Evolutionary conservation across 345 rosid genomes (phyloP).

Genomic region (Gossypium mustelinum): DNA sequence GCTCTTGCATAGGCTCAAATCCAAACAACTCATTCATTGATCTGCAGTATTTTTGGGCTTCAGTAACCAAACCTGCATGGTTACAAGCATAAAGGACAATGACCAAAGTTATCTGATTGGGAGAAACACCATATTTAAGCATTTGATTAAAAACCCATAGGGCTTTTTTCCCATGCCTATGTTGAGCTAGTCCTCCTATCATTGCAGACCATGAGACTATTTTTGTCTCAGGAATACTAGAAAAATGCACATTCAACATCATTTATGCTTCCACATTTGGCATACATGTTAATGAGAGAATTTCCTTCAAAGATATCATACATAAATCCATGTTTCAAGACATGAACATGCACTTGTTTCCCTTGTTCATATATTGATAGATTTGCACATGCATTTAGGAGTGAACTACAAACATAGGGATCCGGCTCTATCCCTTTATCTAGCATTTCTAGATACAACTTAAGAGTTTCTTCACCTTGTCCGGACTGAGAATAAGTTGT

Average conservation of each 20-base stretch:
- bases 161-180: conserved; percentile 53
- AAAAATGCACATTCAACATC: conserved; percentile 43
- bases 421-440: conserved; percentile 42
- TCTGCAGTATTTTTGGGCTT: conserved; percentile 40
- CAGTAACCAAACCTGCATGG: conserved; percentile 56
- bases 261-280: conserved; percentile 65
- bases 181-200: conserved; percentile 35
- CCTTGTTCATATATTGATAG: conserved; percentile 68
- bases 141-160: conserved; percentile 39
- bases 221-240: conserved; percentile 44
- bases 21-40: conserved; percentile 43
- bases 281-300: conserved; percentile 62
- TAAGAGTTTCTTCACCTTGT: conserved; percentile 60
- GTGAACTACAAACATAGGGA: conserved; percentile 56
- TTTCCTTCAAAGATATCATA: conserved; percentile 50
- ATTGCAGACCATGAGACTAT: conserved; percentile 59
- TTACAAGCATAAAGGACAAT: conserved; percentile 62
- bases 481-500: conserved; percentile 51
- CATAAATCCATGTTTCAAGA: conserved; percentile 52
- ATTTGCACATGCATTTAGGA: conserved; percentile 60
- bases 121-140: conserved; percentile 42
- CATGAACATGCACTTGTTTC: conserved; percentile 57
- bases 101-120: conserved; percentile 56
- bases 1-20: conserved; percentile 47
- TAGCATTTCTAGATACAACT: conserved; percentile 42